Conservation (phyloP, 176 grass and related monocot genomes). For the Phyllostachys edulis region DNA sequence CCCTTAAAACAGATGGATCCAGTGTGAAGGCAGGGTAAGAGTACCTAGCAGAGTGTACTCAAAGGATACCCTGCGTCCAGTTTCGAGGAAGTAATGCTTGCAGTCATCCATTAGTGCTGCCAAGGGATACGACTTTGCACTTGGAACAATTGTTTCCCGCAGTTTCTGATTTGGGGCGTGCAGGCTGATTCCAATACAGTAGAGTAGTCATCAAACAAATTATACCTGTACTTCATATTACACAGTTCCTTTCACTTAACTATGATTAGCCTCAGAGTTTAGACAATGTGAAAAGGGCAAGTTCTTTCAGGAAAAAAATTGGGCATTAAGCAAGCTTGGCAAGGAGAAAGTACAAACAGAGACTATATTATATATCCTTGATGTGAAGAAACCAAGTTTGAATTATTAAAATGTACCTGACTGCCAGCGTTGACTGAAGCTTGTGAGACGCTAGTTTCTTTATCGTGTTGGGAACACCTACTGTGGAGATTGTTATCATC, state of each 20-base stretch:
- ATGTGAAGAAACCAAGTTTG: not conserved
- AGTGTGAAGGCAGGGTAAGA: not conserved
- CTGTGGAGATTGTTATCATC: slow-evolving; percentile 97
- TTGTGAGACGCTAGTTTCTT: slow-evolving; percentile 84
- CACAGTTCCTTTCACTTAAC: not conserved
- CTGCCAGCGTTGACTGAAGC: slow-evolving; percentile 92
- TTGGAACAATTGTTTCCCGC: slow-evolving; percentile 86
- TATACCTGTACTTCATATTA: not conserved
- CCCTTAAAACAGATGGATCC: not conserved
- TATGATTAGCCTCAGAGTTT: not conserved
- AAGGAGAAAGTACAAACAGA: no score
- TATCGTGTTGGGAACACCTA: slow-evolving; percentile 92
- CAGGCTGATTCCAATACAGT: slow-evolving; percentile 42
- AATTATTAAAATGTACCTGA: slow-evolving; percentile 49
- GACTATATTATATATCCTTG: no score
- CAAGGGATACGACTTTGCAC: slow-evolving; percentile 88
- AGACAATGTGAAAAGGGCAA: not conserved
- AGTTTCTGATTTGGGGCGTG: slow-evolving; percentile 86
- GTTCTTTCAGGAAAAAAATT: not conserved
- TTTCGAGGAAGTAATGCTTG: slow-evolving; percentile 79
- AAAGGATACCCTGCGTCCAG: slow-evolving; percentile 74
- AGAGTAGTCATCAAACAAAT: slow-evolving; percentile 16
- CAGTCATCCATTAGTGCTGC: slow-evolving; percentile 81
- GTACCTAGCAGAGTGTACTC: slow-evolving; percentile 98
- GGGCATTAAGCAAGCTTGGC: not conserved